These are phyloP conservation scores for Vitis hybrid DNA, from an alignment of 177 flowering plant genomes.

Conservation along the genomic window DNA sequence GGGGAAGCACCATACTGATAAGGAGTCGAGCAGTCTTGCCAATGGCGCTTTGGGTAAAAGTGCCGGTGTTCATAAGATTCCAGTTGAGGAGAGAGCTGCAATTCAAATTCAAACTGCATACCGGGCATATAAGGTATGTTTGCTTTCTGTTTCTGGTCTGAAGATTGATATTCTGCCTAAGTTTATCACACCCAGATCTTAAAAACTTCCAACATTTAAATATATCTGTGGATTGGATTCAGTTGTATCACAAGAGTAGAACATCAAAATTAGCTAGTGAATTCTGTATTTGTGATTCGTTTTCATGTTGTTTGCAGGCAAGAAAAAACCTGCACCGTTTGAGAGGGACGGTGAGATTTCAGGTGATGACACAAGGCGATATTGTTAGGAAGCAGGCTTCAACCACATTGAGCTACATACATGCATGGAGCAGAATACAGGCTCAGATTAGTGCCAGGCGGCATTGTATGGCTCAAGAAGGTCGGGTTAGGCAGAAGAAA, in stretches of 20 bases:
- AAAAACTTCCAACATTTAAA: too few species aligned
- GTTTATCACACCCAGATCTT: neutral
- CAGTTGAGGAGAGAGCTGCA: constrained; percentile 28
- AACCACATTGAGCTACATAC: constrained; percentile 28
- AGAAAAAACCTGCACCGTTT: constrained; percentile 23
- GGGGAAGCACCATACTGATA: neutral
- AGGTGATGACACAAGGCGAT: constrained; percentile 13
- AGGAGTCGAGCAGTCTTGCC: neutral
- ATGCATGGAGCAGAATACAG: constrained; percentile 42
- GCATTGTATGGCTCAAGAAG: constrained; percentile 35
- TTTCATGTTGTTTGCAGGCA: constrained; percentile 25
- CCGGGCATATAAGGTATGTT: constrained; percentile 25
- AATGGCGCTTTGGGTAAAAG: constrained; percentile 2
- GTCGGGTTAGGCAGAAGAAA: constrained; percentile 33
- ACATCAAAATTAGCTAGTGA: too few species aligned
- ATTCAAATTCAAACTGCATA: constrained; percentile 36
- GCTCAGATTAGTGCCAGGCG: constrained; percentile 34
- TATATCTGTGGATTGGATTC: too few species aligned
- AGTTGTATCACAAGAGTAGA: too few species aligned
- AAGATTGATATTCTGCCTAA: neutral
- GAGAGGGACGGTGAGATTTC: constrained; percentile 25
- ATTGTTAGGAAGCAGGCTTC: constrained; percentile 23
- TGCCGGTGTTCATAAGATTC: neutral
- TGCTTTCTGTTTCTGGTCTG: neutral
- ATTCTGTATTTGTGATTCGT: neutral